A percentile compares a stretch with the other conserved stretches of the same genome.
Conservation (phyloP, 306 rosid species). For the Oxytropis ochrocephala region DNA sequence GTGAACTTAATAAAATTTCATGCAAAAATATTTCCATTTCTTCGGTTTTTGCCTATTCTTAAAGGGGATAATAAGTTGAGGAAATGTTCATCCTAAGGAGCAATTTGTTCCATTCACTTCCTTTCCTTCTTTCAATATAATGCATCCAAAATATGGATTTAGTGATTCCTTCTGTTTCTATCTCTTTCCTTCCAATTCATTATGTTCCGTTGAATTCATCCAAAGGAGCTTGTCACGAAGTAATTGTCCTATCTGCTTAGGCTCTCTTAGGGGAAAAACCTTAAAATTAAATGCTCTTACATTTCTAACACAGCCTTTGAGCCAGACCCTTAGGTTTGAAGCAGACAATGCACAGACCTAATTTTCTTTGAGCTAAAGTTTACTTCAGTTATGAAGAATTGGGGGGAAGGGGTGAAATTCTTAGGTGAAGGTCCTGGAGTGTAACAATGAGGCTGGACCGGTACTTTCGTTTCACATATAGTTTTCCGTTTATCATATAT, state of each 20-base stretch:
- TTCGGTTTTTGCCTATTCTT: neutral
- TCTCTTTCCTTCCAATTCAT: neutral
- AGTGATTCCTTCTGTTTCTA: neutral
- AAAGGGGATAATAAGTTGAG: neutral
- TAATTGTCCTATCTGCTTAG: neutral
- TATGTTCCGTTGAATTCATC: neutral
- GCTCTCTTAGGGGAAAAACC: slow-evolving; percentile 12
- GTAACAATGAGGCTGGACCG: neutral
- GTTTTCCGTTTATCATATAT: neutral
- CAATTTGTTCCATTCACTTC: neutral
- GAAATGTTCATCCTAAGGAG: neutral
- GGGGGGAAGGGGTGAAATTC: neutral
- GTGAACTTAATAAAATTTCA: neutral
- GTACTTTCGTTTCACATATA: neutral
- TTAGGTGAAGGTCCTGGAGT: neutral
- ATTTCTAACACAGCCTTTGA: neutral
- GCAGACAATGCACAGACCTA: neutral
- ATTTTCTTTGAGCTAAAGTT: neutral
- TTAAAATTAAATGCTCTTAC: neutral
- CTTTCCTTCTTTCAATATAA: neutral
- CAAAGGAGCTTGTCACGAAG: neutral
- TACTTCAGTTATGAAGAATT: slow-evolving; percentile 10
- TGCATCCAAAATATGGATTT: slow-evolving; percentile 1
- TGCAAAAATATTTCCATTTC: neutral
- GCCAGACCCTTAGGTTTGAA: slow-evolving; percentile 3